Percentiles rank a stretch among this genome's conserved stretches.
Evolutionary conservation across 768 basidiomycete genomes (phyloP).

Genomic region (Phanerochaete sordida): DNA sequence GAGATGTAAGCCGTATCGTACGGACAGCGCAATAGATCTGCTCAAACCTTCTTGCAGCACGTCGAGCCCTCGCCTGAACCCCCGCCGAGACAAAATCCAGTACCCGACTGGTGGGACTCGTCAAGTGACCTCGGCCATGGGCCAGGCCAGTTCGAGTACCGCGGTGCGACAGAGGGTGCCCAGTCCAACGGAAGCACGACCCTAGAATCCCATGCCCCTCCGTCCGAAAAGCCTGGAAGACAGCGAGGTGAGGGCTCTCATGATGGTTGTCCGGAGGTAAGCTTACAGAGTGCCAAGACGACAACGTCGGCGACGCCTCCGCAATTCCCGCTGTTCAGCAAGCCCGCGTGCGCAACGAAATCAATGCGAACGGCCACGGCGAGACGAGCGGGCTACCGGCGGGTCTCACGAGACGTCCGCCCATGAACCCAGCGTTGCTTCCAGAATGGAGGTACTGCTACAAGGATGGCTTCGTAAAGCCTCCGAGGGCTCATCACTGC

Average conservation of each 20-base stretch:
- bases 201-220: not conserved
- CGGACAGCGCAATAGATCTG: not conserved
- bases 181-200: not conserved
- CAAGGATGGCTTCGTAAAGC: slow-evolving; percentile 64
- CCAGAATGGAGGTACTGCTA: slow-evolving; percentile 68
- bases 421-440: slow-evolving; percentile 44
- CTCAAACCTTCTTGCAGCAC: slow-evolving; percentile 15
- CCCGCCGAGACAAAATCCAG: slow-evolving; percentile 14
- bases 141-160: slow-evolving; percentile 12
- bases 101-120: slow-evolving; percentile 23
- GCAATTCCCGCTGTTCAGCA: slow-evolving; percentile 19
- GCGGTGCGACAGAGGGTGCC: not conserved
- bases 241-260: not conserved
- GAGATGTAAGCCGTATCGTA: slow-evolving; percentile 44
- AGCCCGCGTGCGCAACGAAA: slow-evolving; percentile 11
- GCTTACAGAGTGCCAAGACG: slow-evolving; percentile 3
- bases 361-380: not conserved
- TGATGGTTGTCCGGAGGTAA: not conserved
- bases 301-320: slow-evolving; percentile 17
- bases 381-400: slow-evolving; percentile 10
- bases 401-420: slow-evolving; percentile 29
- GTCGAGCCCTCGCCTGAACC: slow-evolving; percentile 19
- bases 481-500: slow-evolving; percentile 77
- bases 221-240: not conserved
- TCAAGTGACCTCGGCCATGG: slow-evolving; percentile 15